Evolutionary conservation across 2,329 filamentous ascomycete genomes (phyloP).

Genomic region (Zymoseptoria pseudotritici): DNA sequence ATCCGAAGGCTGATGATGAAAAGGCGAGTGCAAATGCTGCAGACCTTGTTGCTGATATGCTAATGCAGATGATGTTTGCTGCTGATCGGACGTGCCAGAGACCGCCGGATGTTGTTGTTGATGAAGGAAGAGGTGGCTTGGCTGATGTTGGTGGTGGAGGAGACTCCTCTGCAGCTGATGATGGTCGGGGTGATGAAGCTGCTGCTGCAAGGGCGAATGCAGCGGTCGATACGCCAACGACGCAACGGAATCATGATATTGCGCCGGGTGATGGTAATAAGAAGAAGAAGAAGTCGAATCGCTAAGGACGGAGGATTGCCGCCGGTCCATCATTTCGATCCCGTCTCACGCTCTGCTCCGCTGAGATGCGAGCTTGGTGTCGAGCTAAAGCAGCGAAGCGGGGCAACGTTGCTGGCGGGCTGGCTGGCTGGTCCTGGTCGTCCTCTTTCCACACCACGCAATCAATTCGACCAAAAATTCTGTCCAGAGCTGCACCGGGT

Average conservation of each 20-base stretch:
- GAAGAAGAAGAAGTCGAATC: constrained; percentile 10
- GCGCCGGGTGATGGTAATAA: constrained; percentile 14
- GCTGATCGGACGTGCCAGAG: constrained; percentile 9
- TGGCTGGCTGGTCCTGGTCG: background rate
- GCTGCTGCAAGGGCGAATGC: constrained; percentile 35
- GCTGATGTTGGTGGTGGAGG: background rate
- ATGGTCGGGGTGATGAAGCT: constrained; percentile 9
- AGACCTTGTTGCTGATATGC: constrained; percentile 19
- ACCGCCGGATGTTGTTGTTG: constrained; percentile 1
- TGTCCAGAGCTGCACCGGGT: background rate
- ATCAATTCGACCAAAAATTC: background rate
- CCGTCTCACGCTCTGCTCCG: constrained; percentile 1
- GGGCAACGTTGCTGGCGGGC: constrained; percentile 7
- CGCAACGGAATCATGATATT: constrained; percentile 28
- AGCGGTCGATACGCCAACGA: constrained; percentile 32
- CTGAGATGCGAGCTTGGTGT: constrained; percentile 11
- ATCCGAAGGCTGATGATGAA: background rate
- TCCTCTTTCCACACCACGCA: background rate
- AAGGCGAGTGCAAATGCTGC: constrained; percentile 8
- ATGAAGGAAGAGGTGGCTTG: background rate
- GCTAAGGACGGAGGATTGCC: constrained; percentile 19
- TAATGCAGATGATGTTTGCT: constrained; percentile 18
- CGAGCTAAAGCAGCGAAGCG: constrained; percentile 24
- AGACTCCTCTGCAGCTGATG: background rate
- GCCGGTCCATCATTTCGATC: constrained; percentile 21